Base-by-base conservation (phyloP, 257 asterid genomes). In the Capsicum pubescens region DNA sequence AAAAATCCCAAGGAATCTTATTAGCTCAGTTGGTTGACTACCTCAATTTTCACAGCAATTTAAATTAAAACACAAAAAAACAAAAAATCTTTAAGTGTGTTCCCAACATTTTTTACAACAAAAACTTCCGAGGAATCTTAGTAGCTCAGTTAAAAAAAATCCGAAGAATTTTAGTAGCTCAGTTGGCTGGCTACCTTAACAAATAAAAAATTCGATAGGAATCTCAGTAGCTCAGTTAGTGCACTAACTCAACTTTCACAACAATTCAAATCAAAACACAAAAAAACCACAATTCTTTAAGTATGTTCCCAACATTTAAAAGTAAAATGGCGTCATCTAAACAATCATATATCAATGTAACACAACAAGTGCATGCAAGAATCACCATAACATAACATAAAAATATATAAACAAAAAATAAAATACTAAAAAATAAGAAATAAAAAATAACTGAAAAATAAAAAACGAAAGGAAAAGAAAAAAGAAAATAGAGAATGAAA, bases 341-440 rank as follows among this genome's bases (percentile, higher is more conserved):
- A 70, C 60, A 82, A 46, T 57, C 81, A 88, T 63, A 35, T 9
- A 15, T 64, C 66, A 63, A 78, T 56, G 26, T 46, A 74, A 39
- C 78, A 82, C 57, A 11, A 14, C 26, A 84, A 76, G 36, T 66
- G 80, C 76, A 64, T 60, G 39, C 76, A 69, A 39, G 82, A 69
- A 19, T 15, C 60, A 82, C 26, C 21, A 13, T 21, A n/a, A 66
- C 32, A 14, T 82, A 48, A 21, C 44, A 6, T 35, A 57, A 7
- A 5, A 59, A 58, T 13, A 60, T 11, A 66, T n/a, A 17, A 19
- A 3, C 32, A 0, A 48, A 68, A 52, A 54, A 39, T 12, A 7
- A 10, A 17, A 72, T 19, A 56, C 0, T 6, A 70, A 19, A 54
- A 2, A 10, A 60, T 13, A 32, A 14, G 2, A 5, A 46, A 11